Conservation (phyloP, 2,329 filamentous ascomycete genomes). For the Botrytis fragariae region DNA sequence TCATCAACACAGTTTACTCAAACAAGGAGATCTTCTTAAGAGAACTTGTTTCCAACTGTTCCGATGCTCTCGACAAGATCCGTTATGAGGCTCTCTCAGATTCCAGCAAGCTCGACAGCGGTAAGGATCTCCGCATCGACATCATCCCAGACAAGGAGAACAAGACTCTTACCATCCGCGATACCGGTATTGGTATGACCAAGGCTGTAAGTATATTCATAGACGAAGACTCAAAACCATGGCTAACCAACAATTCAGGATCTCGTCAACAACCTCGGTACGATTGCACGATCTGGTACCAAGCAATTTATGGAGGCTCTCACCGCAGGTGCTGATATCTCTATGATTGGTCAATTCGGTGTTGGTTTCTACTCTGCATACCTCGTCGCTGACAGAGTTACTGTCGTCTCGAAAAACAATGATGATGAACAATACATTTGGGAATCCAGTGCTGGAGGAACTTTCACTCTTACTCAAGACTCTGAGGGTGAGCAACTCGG, state of each 20-base stretch:
- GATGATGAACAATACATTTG: slow-evolving; percentile 99
- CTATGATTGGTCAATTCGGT: slow-evolving; percentile 99
- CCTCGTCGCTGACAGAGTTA: slow-evolving; percentile 95
- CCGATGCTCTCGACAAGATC: slow-evolving; percentile 99
- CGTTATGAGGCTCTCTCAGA: slow-evolving; percentile 98
- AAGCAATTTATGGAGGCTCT: slow-evolving; percentile 99
- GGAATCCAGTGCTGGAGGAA: slow-evolving; percentile 96
- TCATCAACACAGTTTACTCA: slow-evolving; percentile 99
- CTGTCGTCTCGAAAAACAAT: slow-evolving; percentile 97
- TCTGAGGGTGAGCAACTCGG: slow-evolving; percentile 87
- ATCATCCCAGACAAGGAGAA: slow-evolving; percentile 96
- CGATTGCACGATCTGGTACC: slow-evolving; percentile 97
- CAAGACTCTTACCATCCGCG: slow-evolving; percentile 96
- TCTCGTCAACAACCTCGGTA: slow-evolving; percentile 99
- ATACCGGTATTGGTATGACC: slow-evolving; percentile 99
- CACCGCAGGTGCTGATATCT: slow-evolving; percentile 96
- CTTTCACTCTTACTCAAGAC: slow-evolving; percentile 89
- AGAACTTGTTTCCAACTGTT: slow-evolving; percentile 97
- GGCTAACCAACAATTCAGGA: slow-evolving; percentile 59
- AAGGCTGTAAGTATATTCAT: slow-evolving; percentile 76
- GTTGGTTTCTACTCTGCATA: slow-evolving; percentile 99
- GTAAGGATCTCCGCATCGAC: slow-evolving; percentile 98
- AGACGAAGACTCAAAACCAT: slow-evolving; percentile 13
- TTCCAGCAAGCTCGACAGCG: slow-evolving; percentile 91
- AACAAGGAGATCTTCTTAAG: slow-evolving; percentile 99